phyloP scores from a whole-genome alignment of 1,284 basidiomycete genomes.

The Apiotrichum laibachii region DNA sequence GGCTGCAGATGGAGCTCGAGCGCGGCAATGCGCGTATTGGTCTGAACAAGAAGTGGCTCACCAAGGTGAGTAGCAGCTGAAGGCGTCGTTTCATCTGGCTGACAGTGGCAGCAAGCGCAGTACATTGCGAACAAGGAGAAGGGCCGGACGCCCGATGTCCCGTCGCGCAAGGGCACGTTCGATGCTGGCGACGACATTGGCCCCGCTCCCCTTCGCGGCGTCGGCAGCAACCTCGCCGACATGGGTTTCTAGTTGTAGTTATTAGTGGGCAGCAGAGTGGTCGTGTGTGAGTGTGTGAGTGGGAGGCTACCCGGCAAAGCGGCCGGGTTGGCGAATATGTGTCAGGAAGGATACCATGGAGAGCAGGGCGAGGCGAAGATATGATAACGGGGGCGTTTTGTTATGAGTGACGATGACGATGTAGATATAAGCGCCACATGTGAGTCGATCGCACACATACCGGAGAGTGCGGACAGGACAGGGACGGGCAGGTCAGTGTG shows the following conservation, averaged over 20 bases:
- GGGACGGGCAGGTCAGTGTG: too few relatives aligned
- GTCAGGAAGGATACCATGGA: too few relatives aligned
- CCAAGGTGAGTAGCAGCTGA: constrained; percentile 28
- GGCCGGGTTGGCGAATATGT: too few relatives aligned
- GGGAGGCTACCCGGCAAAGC: neutral
- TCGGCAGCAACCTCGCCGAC: constrained; percentile 20
- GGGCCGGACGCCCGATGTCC: neutral
- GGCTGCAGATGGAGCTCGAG: constrained; percentile 29
- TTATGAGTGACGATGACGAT: too few relatives aligned
- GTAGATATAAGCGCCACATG: too few relatives aligned
- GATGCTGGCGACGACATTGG: constrained; percentile 10
- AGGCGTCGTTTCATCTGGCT: neutral
- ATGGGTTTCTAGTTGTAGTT: constrained; percentile 19
- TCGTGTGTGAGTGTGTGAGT: constrained; percentile 1
- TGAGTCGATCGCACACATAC: too few relatives aligned
- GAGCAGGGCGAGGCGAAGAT: too few relatives aligned
- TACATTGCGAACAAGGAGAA: constrained; percentile 13
- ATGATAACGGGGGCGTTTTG: too few relatives aligned
- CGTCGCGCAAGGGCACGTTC: constrained; percentile 5
- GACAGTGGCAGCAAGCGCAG: constrained; percentile 10
- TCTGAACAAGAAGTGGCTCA: constrained; percentile 32
- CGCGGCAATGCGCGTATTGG: constrained; percentile 26
- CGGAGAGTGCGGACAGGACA: too few relatives aligned
- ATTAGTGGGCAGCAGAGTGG: constrained; percentile 3
- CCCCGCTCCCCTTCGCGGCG: constrained; percentile 15